Conservation (phyloP, 2,329 filamentous ascomycete genomes). For the Fusarium sp. region DNA sequence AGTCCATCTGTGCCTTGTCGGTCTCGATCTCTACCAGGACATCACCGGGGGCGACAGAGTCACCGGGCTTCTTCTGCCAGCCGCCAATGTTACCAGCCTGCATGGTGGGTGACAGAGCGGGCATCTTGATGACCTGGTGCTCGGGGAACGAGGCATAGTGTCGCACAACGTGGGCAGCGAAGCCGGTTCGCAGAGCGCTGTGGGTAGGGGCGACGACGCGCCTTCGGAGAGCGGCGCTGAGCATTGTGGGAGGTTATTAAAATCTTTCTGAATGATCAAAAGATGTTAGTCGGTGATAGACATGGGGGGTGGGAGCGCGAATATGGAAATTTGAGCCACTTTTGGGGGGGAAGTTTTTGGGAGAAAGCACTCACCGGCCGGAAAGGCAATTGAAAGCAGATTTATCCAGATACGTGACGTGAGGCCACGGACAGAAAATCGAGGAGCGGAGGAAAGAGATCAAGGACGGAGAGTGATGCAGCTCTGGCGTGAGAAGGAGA, state of each 20-base stretch:
- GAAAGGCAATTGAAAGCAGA: constrained; percentile 44
- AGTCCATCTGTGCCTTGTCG: constrained; percentile 99
- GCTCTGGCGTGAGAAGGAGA: constrained; percentile 51
- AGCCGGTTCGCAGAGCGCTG: constrained; percentile 63
- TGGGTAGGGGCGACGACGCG: constrained; percentile 67
- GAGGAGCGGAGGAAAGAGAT: constrained; percentile 32
- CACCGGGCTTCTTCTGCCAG: constrained; percentile 98
- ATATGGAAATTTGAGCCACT: constrained; percentile 33
- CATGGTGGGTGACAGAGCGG: constrained; percentile 98
- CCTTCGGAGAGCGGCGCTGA: constrained; percentile 73
- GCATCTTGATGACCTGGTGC: constrained; percentile 97
- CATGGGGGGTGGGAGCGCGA: constrained; percentile 33
- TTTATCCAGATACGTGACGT: constrained; percentile 40
- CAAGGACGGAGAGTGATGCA: constrained; percentile 44
- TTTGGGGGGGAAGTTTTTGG: constrained; percentile 10
- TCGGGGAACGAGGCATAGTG: constrained; percentile 88
- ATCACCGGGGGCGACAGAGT: constrained; percentile 88
- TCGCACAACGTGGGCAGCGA: constrained; percentile 69
- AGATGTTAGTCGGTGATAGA: constrained; percentile 39
- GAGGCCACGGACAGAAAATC: constrained; percentile 36
- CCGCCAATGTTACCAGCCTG: constrained; percentile 93
- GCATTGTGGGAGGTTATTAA: constrained; percentile 61
- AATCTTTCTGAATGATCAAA: constrained; percentile 45
- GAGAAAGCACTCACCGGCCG: constrained; percentile 42
- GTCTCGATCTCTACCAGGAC: constrained; percentile 99